phyloP scores from a whole-genome alignment of 192 early-diverging fungal genomes.

The Mortierella claussenii region DNA sequence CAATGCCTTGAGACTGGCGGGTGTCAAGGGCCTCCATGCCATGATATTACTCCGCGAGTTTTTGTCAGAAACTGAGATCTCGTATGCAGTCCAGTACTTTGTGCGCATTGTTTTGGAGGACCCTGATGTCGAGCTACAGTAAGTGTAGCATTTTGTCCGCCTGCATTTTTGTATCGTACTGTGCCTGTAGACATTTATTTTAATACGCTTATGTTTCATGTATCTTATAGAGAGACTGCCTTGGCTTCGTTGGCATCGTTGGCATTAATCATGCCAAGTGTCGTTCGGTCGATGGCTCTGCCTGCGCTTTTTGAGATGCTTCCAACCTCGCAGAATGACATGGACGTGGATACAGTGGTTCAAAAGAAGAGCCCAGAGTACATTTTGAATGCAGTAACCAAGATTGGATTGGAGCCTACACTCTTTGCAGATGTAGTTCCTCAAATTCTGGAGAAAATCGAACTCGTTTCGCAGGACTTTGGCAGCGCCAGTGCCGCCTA shows the following conservation, averaged over 20 bases:
- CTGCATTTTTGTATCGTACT: background rate
- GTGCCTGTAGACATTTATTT: background rate
- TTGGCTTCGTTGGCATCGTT: conserved; percentile 58
- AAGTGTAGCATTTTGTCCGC: conserved; percentile 8
- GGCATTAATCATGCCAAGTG: conserved; percentile 52
- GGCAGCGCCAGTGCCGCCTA: conserved; percentile 52
- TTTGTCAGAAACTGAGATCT: conserved; percentile 68
- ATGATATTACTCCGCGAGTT: conserved; percentile 69
- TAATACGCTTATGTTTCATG: background rate
- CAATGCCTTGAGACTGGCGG: conserved; percentile 74
- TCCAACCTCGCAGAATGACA: conserved; percentile 54
- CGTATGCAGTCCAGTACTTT: conserved; percentile 60
- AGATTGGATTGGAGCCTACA: conserved; percentile 56
- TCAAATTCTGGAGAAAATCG: conserved; percentile 63
- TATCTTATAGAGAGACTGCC: conserved; percentile 54
- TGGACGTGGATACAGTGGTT: conserved; percentile 40
- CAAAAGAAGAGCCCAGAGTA: conserved; percentile 48
- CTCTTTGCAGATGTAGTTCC: conserved; percentile 58
- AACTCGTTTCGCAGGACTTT: conserved; percentile 34
- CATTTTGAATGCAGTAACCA: conserved; percentile 56
- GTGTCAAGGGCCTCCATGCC: conserved; percentile 76
- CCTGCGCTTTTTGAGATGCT: conserved; percentile 65
- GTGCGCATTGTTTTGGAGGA: conserved; percentile 62
- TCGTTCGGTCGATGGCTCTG: conserved; percentile 62
- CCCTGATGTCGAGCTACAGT: conserved; percentile 60